phyloP scores from a whole-genome alignment of 2,329 filamentous ascomycete species.

The Lojkania enalia region DNA sequence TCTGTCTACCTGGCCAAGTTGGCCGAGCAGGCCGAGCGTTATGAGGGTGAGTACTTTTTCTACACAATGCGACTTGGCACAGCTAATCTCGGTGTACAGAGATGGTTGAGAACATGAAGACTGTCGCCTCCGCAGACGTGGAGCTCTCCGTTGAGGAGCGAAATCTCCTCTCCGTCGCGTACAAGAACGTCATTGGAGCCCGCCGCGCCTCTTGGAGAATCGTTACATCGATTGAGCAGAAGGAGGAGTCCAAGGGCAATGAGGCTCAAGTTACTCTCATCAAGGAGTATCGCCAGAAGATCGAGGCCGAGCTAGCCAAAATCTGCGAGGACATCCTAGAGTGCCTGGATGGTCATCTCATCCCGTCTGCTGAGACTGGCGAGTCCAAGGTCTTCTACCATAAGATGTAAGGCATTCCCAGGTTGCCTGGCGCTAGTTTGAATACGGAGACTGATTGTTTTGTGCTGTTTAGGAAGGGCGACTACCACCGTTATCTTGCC shows the following conservation, averaged over 20 bases:
- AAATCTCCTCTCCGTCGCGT: slow-evolving; percentile 95
- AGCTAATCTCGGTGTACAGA: slow-evolving; percentile 59
- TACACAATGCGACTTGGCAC: neutral
- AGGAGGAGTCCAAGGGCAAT: slow-evolving; percentile 99
- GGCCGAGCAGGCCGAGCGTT: slow-evolving; percentile 99
- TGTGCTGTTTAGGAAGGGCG: slow-evolving; percentile 78
- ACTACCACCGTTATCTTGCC: slow-evolving; percentile 98
- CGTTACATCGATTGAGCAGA: slow-evolving; percentile 97
- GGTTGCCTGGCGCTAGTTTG: neutral
- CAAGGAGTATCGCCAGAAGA: slow-evolving; percentile 99
- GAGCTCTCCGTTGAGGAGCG: slow-evolving; percentile 82
- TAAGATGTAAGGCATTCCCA: slow-evolving; percentile 76
- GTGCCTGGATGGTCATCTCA: slow-evolving; percentile 90
- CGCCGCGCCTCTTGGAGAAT: slow-evolving; percentile 98
- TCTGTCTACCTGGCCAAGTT: slow-evolving; percentile 99
- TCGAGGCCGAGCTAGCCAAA: slow-evolving; percentile 93
- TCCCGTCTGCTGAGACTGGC: slow-evolving; percentile 89
- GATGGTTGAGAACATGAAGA: slow-evolving; percentile 99
- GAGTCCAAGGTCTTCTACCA: slow-evolving; percentile 99
- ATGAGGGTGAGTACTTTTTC: slow-evolving; percentile 72
- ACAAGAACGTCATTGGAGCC: slow-evolving; percentile 98
- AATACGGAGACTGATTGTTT: slow-evolving; percentile 21
- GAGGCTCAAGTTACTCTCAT: slow-evolving; percentile 86
- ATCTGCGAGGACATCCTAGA: slow-evolving; percentile 98
- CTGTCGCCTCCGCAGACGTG: slow-evolving; percentile 79